These are phyloP conservation scores for Termitomyces sp. DNA, from an alignment of 768 basidiomycete species.

Conservation along the genomic window DNA sequence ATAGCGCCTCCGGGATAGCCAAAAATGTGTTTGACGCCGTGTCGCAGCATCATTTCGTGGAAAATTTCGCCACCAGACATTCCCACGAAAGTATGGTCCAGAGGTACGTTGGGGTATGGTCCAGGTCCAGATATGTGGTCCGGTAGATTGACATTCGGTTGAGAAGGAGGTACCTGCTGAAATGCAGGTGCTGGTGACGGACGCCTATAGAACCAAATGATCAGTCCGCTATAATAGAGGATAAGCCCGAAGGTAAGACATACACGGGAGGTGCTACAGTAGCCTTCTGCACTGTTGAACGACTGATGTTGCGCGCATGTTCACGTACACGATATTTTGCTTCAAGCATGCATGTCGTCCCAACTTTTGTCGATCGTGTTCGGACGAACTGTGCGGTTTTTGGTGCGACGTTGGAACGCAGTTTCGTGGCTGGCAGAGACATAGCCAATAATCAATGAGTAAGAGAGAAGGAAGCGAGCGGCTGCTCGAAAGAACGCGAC, in stretches of 20 bases:
- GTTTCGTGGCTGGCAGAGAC: slow-evolving; percentile 35
- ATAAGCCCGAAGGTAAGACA: slow-evolving; percentile 2
- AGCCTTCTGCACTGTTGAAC: slow-evolving; percentile 56
- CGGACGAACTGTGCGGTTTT: slow-evolving; percentile 33
- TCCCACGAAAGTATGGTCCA: slow-evolving; percentile 87
- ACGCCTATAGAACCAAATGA: slow-evolving; percentile 39
- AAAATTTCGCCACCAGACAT: slow-evolving; percentile 96
- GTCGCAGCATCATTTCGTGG: slow-evolving; percentile 99
- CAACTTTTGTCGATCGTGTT: slow-evolving; percentile 44
- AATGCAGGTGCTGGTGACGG: slow-evolving; percentile 55
- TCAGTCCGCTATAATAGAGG: slow-evolving; percentile 3
- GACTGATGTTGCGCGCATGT: slow-evolving; percentile 71
- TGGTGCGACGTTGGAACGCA: slow-evolving; percentile 36
- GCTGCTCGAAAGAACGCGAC: slow-evolving; percentile 1
- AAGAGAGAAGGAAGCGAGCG: slow-evolving; percentile 1
- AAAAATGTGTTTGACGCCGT: slow-evolving; percentile 93
- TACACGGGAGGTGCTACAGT: slow-evolving; percentile 60
- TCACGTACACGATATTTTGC: slow-evolving; percentile 79
- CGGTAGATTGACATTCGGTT: slow-evolving; percentile 23
- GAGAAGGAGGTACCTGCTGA: slow-evolving; percentile 34
- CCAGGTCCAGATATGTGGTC: slow-evolving; percentile 29
- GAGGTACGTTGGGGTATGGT: slow-evolving; percentile 38
- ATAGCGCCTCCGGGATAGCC: slow-evolving; percentile 98
- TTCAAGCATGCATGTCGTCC: slow-evolving; percentile 51
- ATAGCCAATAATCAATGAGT: slow-evolving; percentile 21